Conservation (phyloP, 768 basidiomycete species). For the Pleurotus citrinopileatus region DNA sequence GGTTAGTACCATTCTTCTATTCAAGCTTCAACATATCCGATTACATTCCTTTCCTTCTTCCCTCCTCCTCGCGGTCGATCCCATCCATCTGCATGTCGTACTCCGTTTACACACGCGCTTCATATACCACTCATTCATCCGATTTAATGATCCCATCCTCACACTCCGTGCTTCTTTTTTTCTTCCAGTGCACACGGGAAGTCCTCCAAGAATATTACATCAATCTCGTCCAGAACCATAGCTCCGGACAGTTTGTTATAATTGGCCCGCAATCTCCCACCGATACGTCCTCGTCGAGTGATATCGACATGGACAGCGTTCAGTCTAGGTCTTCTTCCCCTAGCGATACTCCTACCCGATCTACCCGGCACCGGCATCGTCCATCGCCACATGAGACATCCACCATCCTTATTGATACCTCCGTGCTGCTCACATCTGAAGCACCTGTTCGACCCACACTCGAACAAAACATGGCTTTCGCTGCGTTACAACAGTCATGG, state of each 20-base stretch:
- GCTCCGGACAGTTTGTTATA: slow-evolving; percentile 54
- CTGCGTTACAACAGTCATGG: slow-evolving; percentile 56
- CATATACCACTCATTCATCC: slow-evolving; percentile 12
- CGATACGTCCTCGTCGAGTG: slow-evolving; percentile 47
- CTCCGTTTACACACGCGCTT: slow-evolving; percentile 13
- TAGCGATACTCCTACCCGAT: slow-evolving; percentile 18
- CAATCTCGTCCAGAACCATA: slow-evolving; percentile 88
- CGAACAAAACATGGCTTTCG: slow-evolving; percentile 85
- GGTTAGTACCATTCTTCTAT: slow-evolving; percentile 56
- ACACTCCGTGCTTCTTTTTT: slow-evolving; percentile 24
- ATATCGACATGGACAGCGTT: slow-evolving; percentile 52
- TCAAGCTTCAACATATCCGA: background rate
- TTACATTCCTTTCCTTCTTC: slow-evolving; percentile 13
- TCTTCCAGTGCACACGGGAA: slow-evolving; percentile 79
- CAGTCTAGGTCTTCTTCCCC: slow-evolving; percentile 56
- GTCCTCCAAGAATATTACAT: slow-evolving; percentile 91
- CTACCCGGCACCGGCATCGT: slow-evolving; percentile 24
- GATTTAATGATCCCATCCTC: slow-evolving; percentile 11
- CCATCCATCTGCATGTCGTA: too few species aligned
- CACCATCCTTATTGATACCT: slow-evolving; percentile 39
- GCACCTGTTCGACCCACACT: slow-evolving; percentile 61
- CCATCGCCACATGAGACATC: slow-evolving; percentile 33
- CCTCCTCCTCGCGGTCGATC: too few species aligned
- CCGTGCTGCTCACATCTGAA: slow-evolving; percentile 32
- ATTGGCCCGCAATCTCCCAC: slow-evolving; percentile 39